phyloP scores from a whole-genome alignment of 768 basidiomycete species.

The Kockovaella imperatae region DNA sequence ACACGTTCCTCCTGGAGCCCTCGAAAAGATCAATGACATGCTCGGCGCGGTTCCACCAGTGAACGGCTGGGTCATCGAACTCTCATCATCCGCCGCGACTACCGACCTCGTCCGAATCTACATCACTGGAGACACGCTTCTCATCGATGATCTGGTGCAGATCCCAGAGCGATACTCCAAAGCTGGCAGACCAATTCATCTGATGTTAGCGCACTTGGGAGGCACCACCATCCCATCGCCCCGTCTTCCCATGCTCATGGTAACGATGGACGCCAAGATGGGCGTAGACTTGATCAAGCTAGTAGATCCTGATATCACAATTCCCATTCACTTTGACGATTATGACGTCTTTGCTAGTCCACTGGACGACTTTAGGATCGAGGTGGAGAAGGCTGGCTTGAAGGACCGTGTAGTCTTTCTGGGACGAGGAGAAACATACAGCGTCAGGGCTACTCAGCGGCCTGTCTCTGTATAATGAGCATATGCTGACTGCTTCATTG shows the following conservation, averaged over 20 bases:
- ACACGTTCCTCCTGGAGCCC: slow-evolving; percentile 2
- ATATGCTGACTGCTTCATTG: too few relatives aligned
- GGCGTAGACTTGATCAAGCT: too few relatives aligned
- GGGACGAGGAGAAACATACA: slow-evolving; percentile 37
- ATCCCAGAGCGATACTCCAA: slow-evolving; percentile 41
- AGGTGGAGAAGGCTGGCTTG: slow-evolving; percentile 36
- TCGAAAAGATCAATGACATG: slow-evolving; percentile 4
- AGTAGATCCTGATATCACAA: too few relatives aligned
- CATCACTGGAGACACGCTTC: slow-evolving; percentile 44
- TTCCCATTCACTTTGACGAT: too few relatives aligned
- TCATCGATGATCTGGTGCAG: slow-evolving; percentile 7
- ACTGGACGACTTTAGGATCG: slow-evolving; percentile 39
- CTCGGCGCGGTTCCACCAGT: slow-evolving; percentile 24
- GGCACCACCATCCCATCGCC: slow-evolving; percentile 44
- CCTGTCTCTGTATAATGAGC: too few relatives aligned
- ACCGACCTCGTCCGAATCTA: slow-evolving; percentile 25
- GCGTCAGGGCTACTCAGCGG: slow-evolving; percentile 23
- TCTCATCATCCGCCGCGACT: too few relatives aligned
- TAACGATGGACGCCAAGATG: slow-evolving; percentile 46
- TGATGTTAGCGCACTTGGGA: slow-evolving; percentile 43
- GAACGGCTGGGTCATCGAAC: slow-evolving; percentile 39
- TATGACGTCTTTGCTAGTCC: too few relatives aligned
- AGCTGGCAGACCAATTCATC: slow-evolving; percentile 26
- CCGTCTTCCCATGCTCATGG: slow-evolving; percentile 30
- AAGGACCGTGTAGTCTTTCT: slow-evolving; percentile 41